Conservation (phyloP, 306 rosid genomes). For the Prosopis cineraria region DNA sequence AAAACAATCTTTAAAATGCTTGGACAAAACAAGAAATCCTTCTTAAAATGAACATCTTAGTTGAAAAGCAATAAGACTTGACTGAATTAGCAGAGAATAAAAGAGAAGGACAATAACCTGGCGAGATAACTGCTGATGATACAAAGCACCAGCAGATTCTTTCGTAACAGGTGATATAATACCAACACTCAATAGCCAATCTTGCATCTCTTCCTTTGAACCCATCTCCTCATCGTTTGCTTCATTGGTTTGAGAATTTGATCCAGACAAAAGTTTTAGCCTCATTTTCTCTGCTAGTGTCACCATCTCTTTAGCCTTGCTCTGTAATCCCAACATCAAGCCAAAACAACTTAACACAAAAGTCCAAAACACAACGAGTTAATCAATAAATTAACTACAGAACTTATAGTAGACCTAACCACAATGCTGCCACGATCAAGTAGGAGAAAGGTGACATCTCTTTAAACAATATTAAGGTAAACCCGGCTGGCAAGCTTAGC, state of each 20-base stretch:
- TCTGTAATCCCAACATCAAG: slow-evolving; percentile 55
- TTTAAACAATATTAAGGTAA: slow-evolving; percentile 24
- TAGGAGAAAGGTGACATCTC: slow-evolving; percentile 2
- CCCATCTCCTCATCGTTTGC: slow-evolving; percentile 82
- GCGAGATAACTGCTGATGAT: slow-evolving; percentile 93
- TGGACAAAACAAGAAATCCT: not conserved
- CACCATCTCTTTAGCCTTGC: slow-evolving; percentile 99
- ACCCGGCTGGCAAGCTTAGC: slow-evolving; percentile 10
- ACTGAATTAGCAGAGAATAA: not conserved
- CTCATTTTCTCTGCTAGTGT: slow-evolving; percentile 98
- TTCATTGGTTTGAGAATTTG: slow-evolving; percentile 60
- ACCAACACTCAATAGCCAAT: slow-evolving; percentile 94
- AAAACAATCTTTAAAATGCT: slow-evolving; percentile 3
- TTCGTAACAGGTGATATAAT: slow-evolving; percentile 94
- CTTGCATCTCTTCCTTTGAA: slow-evolving; percentile 95
- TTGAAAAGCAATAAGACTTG: slow-evolving; percentile 4
- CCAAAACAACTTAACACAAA: slow-evolving; percentile 28
- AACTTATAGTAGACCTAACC: slow-evolving; percentile 6
- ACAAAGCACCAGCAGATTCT: slow-evolving; percentile 96
- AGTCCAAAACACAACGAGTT: not conserved
- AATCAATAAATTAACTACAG: not conserved
- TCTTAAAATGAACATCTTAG: slow-evolving; percentile 3
- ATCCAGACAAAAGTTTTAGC: slow-evolving; percentile 76
- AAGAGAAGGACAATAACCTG: slow-evolving; percentile 60
- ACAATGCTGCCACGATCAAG: slow-evolving; percentile 25